Base-by-base conservation (phyloP, 768 basidiomycete species). In the Cytidiella melzeri region DNA sequence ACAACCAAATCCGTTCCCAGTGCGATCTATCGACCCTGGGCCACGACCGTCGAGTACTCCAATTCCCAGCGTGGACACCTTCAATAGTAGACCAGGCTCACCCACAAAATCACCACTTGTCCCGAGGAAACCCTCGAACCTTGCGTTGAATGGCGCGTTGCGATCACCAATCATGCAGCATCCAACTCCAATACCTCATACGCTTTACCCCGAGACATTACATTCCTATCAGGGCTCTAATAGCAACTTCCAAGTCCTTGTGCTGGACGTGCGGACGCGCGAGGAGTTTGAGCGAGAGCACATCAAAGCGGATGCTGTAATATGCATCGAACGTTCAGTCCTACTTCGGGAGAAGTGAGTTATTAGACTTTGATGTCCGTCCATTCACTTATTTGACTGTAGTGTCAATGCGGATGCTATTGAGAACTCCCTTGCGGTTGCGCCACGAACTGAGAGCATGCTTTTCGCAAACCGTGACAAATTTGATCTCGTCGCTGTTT, bases 401-500 rank as follows among this genome's bases (percentile, higher is more conserved):
- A 95, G 92, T 38, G 70, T 92, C 51, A 80, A 76, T 4, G 77
- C 81, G 1, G 65, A 73, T 40, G 71, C 70, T 23, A 76, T 98
- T 9, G 92, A 95, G 65, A 75, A 85, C 51, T 75, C 88, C 0
- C 76, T 96, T 48, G 68, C 79, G 3, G 69, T 89, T 27, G 81
- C 79, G 0, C 90, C 94, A 1, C 71, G 74, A 30, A 62, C 75
- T 34, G 94, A 97, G 66, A 72, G 72, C 40, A 73, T 74, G 2
- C 72, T 87, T n/a, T 98, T 98, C 64, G 64, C 70, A 37, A 87
- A 91, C 52, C 87, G 95, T 36, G 80, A 92, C 59, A 84, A 87
- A 57, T 95, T 89, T 62, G 93, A 96, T 56, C 66, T 94, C 19
- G 81, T 99, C 21, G 88, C 84, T 13, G 70, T 97, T 3, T 93